Evolutionary conservation across 2,329 filamentous ascomycete genomes (phyloP).

Genomic region (Niveomyces coronatus): DNA sequence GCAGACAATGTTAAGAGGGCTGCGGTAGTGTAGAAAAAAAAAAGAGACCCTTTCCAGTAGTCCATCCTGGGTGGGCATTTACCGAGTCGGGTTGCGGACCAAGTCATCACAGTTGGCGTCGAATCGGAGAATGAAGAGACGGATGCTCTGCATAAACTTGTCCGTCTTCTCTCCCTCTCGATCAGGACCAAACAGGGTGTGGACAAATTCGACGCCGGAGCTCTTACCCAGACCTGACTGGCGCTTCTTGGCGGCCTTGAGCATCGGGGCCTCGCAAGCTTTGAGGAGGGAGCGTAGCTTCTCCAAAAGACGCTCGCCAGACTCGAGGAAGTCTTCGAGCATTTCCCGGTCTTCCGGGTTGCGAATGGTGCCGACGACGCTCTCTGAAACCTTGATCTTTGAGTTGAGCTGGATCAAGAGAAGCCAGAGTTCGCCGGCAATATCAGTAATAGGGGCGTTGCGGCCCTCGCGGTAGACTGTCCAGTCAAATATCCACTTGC

Average conservation of each 20-base stretch:
- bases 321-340: slow-evolving; percentile 82
- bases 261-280: slow-evolving; percentile 89
- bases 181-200: slow-evolving; percentile 89
- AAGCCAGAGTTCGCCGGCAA: slow-evolving; percentile 92
- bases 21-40: slow-evolving; percentile 11
- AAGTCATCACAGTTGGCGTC: slow-evolving; percentile 94
- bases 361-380: slow-evolving; percentile 63
- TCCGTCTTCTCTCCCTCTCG: slow-evolving; percentile 83
- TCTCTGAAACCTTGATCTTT: slow-evolving; percentile 86
- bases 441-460: slow-evolving; percentile 72
- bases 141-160: slow-evolving; percentile 81
- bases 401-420: slow-evolving; percentile 86
- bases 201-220: slow-evolving; percentile 88
- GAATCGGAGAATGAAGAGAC: slow-evolving; percentile 86
- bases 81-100: slow-evolving; percentile 50
- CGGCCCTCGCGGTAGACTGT: slow-evolving; percentile 84
- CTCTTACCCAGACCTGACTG: slow-evolving; percentile 69
- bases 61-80: slow-evolving; percentile 18
- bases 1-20: slow-evolving; percentile 14
- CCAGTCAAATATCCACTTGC: slow-evolving; percentile 99
- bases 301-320: slow-evolving; percentile 75
- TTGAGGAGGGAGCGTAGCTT: slow-evolving; percentile 82
- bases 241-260: slow-evolving; percentile 71
- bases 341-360: slow-evolving; percentile 64
- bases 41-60: slow-evolving; percentile 1